Conservation (phyloP, 257 asterid species). For the Perilla frutescens region DNA sequence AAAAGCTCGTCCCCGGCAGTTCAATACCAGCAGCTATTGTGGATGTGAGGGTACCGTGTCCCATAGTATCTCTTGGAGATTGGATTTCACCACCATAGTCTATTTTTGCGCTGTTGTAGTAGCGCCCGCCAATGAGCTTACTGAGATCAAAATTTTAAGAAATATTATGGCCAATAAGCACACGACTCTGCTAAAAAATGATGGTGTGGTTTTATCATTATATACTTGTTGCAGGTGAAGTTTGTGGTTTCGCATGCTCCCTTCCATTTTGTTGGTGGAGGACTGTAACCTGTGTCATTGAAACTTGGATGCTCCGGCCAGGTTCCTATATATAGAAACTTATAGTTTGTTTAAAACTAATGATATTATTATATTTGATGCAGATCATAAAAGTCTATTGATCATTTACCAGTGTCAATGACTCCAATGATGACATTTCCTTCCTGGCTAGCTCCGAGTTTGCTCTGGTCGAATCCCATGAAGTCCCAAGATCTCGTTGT, state of each 20-base stretch:
- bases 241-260: constrained; percentile 54
- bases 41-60: constrained; percentile 74
- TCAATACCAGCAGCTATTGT: constrained; percentile 60
- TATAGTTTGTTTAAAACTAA: not conserved
- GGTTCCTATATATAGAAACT: constrained; percentile 17
- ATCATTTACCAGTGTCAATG: constrained; percentile 43
- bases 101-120: constrained; percentile 40
- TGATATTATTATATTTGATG: not conserved
- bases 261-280: constrained; percentile 67
- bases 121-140: constrained; percentile 54
- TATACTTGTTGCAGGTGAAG: constrained; percentile 73
- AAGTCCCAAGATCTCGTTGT: constrained; percentile 61
- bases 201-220: not conserved
- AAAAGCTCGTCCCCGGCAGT: constrained; percentile 48
- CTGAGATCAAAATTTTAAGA: constrained; percentile 26
- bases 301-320: constrained; percentile 60
- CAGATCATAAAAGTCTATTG: too few species aligned
- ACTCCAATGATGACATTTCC: constrained; percentile 50
- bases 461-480: constrained; percentile 39
- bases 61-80: constrained; percentile 59
- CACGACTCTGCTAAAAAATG: not conserved
- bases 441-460: constrained; percentile 31
- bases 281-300: constrained; percentile 45
- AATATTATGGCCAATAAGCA: not conserved
- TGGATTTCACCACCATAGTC: constrained; percentile 31